Conservation (phyloP, 306 rosid species). For the Vigna unguiculata region DNA sequence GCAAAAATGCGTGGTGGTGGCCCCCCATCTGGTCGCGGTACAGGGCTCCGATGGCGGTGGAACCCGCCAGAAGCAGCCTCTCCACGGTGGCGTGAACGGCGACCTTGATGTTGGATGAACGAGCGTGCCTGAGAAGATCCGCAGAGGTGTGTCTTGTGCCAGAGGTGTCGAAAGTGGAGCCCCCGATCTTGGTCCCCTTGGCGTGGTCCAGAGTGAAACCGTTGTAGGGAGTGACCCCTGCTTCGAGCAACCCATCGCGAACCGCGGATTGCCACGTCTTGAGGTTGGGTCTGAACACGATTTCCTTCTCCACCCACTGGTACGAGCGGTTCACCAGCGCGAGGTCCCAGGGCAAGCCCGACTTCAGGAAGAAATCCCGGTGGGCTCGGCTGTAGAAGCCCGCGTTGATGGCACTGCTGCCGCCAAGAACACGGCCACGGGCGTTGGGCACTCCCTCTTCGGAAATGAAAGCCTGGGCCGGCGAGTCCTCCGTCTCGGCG, state of each 20-base stretch:
- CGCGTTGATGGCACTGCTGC: conserved; percentile 92
- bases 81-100: conserved; percentile 75
- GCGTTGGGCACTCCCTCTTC: conserved; percentile 93
- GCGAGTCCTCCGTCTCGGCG: conserved; percentile 55
- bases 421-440: conserved; percentile 92
- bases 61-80: conserved; percentile 57
- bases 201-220: conserved; percentile 78
- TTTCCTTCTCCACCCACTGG: conserved; percentile 78
- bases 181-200: conserved; percentile 83
- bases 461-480: conserved; percentile 73
- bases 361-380: conserved; percentile 54
- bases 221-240: conserved; percentile 79
- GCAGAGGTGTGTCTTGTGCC: conserved; percentile 84
- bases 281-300: conserved; percentile 71
- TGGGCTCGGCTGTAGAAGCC: conserved; percentile 95
- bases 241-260: conserved; percentile 78
- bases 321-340: conserved; percentile 70
- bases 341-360: conserved; percentile 62
- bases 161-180: conserved; percentile 72
- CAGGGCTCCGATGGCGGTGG: conserved; percentile 63
- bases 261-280: conserved; percentile 84
- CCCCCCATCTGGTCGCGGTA: conserved; percentile 63
- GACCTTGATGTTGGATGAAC: conserved; percentile 55
- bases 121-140: conserved; percentile 65
- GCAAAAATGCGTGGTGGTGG: conserved; percentile 69